Base-by-base conservation (phyloP, 106 monocot genomes). In the Phalaenopsis aphrodite region DNA sequence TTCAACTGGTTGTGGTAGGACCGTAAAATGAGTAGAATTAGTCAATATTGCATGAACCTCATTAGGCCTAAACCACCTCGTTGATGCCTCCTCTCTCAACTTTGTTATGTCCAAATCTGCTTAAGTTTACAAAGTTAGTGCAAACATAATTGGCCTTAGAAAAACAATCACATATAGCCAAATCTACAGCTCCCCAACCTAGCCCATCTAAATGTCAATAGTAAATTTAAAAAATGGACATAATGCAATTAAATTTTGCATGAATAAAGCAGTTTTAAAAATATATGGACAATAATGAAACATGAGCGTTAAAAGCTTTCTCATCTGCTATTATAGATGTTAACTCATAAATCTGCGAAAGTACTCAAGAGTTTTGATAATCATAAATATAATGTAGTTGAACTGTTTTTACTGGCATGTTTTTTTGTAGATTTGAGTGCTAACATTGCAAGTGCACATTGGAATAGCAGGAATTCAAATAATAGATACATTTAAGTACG, bases 21-120 rank as follows among this genome's bases (percentile, higher is more conserved):
- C 75, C 57, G 83, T 86, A 37, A 92, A 88, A 75, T 47, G 81
- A 3, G 43, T 81, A 77, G 84, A 67, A 78, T 95, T 95, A 14
- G 87, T 89, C 71, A 95, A 79, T 78, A 95, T 81, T 68, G 95
- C 95, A 86, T 90, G 84, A 49, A 95, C 77, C 83, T 95, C 95
- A 82, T 95, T 95, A 1, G 95, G 92, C 75, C 95, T 85, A 82
- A 95, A 84, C 95, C 95, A 95, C 75, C 95, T 87, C 16, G 72
- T 82, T 23, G 78, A 56, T 36, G 90, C 95, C 73, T 92, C 86
- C 23, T 80, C 79, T 76, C 83, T 75, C 65, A 95, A 78, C 65
- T 81, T 90, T 74, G 78, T 79, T 37, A 84, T 78, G 80, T 89
- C 76, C 88, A 95, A 86, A 85, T 91, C 88, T 91, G 85, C 65